These are phyloP conservation scores for Chalaropsis ovoidea DNA, from an alignment of 2,329 filamentous ascomycete genomes.

Conservation along the genomic window DNA sequence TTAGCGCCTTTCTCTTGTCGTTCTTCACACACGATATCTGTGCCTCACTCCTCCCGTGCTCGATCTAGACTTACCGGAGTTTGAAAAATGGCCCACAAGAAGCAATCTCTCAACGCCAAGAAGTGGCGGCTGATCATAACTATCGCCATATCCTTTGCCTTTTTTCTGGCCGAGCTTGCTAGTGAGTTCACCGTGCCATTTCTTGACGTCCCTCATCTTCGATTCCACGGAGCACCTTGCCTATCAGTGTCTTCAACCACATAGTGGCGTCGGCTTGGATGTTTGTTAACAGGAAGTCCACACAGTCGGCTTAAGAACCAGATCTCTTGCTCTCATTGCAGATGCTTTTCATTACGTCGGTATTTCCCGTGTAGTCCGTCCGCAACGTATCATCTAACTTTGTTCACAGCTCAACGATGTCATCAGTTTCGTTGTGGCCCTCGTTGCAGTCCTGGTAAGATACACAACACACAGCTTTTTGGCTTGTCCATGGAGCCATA, in stretches of 20 bases:
- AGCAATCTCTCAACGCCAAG: constrained; percentile 29
- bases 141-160: constrained; percentile 41
- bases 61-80: background rate
- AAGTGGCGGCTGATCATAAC: constrained; percentile 41
- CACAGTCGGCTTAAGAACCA: constrained; percentile 57
- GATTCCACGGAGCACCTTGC: background rate
- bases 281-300: constrained; percentile 19
- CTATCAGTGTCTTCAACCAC: no score
- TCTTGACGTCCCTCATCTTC: background rate
- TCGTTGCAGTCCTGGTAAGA: constrained; percentile 52
- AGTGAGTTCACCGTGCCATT: constrained; percentile 32
- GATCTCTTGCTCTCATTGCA: constrained; percentile 60
- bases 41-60: background rate
- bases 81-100: constrained; percentile 32
- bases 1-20: background rate
- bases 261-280: background rate
- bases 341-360: constrained; percentile 70
- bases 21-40: background rate
- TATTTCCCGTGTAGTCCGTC: constrained; percentile 1
- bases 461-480: background rate
- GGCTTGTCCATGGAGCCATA: background rate
- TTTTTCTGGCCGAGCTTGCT: constrained; percentile 44
- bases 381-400: constrained; percentile 23
- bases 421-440: constrained; percentile 56
- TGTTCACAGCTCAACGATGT: constrained; percentile 55